Conservation (phyloP, 2,329 filamentous ascomycete species). For the Corynespora cassiicola region DNA sequence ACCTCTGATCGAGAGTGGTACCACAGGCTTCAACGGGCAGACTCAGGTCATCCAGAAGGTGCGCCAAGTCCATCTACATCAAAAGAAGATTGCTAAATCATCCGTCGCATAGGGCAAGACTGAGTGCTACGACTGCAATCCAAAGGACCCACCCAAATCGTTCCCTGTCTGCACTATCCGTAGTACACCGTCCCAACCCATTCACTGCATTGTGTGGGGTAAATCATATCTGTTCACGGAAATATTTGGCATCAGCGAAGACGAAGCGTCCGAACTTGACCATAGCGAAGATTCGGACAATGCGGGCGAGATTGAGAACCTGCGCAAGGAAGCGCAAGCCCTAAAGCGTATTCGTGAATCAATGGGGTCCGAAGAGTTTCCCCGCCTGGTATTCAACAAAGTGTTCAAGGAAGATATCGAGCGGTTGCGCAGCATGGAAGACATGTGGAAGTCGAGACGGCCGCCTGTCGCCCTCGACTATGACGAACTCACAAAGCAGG, state of each 20-base stretch:
- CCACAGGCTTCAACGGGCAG: slow-evolving; percentile 96
- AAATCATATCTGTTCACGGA: slow-evolving; percentile 97
- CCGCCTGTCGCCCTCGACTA: slow-evolving; percentile 78
- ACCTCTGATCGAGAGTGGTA: slow-evolving; percentile 93
- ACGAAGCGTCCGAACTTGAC: slow-evolving; percentile 80
- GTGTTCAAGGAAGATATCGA: slow-evolving; percentile 88
- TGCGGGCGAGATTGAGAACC: slow-evolving; percentile 83
- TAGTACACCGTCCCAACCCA: slow-evolving; percentile 93
- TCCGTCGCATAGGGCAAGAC: slow-evolving; percentile 67
- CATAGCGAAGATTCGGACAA: slow-evolving; percentile 83
- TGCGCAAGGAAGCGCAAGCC: slow-evolving; percentile 82
- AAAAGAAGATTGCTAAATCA: neutral
- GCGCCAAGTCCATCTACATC: too few species aligned
- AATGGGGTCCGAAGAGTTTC: slow-evolving; percentile 79
- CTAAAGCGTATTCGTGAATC: slow-evolving; percentile 82
- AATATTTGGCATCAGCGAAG: slow-evolving; percentile 90
- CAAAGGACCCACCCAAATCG: slow-evolving; percentile 88
- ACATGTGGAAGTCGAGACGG: slow-evolving; percentile 91
- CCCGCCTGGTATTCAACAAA: slow-evolving; percentile 85
- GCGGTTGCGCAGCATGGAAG: slow-evolving; percentile 83
- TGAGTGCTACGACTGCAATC: slow-evolving; percentile 94
- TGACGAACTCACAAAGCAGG: slow-evolving; percentile 63
- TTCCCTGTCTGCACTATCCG: slow-evolving; percentile 97
- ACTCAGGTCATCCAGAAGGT: slow-evolving; percentile 94
- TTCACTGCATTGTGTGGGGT: slow-evolving; percentile 98